phyloP scores from a whole-genome alignment of 305 asterid species.

The Fraxinus velutina region DNA sequence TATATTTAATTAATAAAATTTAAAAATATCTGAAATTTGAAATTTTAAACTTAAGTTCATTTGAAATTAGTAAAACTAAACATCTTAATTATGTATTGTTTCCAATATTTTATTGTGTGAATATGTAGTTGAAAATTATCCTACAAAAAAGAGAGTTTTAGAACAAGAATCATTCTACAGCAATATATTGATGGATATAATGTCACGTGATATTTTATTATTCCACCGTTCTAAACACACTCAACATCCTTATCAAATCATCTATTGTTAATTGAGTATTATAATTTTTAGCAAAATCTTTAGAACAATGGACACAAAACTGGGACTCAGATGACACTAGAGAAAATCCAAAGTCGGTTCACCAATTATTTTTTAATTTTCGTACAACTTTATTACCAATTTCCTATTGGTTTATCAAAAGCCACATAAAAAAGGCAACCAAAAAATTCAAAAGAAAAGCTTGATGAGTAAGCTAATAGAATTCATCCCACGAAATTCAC shows the following conservation, averaged over 20 bases:
- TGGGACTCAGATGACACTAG: not conserved
- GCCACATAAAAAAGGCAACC: not conserved
- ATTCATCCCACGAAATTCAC: not conserved
- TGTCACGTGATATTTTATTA: not conserved
- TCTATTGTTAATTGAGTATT: not conserved
- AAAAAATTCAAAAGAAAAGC: constrained; percentile 8
- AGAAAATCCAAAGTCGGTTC: not conserved
- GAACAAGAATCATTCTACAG: not conserved
- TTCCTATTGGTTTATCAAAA: constrained; percentile 7
- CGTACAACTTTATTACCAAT: not conserved
- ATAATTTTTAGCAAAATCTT: no score
- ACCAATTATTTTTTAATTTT: not conserved
- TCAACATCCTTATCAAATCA: not conserved
- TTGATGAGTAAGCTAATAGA: constrained; percentile 35
- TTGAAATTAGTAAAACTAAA: no score
- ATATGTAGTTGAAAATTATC: not conserved
- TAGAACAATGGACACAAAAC: not conserved
- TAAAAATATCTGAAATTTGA: no score
- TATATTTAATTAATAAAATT: no score
- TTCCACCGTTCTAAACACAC: no score
- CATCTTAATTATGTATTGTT: no score
- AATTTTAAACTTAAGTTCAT: no score
- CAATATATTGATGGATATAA: not conserved
- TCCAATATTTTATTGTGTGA: no score
- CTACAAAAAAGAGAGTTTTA: not conserved